Percentiles rank a stretch among this genome's conserved stretches.
Conservation (phyloP, 2,329 filamentous ascomycete genomes). For the Basipetospora chlamydospora region DNA sequence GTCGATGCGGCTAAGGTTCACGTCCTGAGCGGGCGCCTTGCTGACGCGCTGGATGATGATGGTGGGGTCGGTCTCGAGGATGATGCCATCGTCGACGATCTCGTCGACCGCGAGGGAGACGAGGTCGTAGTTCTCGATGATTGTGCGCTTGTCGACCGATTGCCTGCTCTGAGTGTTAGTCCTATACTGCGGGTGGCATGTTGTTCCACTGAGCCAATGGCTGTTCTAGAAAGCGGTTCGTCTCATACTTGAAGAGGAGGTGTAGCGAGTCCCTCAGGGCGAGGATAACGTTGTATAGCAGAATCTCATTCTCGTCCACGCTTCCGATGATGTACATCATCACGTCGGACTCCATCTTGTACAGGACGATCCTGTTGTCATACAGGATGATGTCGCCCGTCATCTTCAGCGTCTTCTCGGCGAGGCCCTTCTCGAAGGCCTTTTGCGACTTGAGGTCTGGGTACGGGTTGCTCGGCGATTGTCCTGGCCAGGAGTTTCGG, state of each 20-base stretch:
- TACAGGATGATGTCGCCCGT: slow-evolving; percentile 93
- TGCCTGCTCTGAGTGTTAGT: slow-evolving; percentile 41
- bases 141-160: slow-evolving; percentile 92
- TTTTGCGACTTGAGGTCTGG: slow-evolving; percentile 86
- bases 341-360: slow-evolving; percentile 95
- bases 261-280: slow-evolving; percentile 83
- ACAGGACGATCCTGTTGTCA: slow-evolving; percentile 90
- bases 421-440: slow-evolving; percentile 86
- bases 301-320: slow-evolving; percentile 88
- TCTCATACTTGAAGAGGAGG: slow-evolving; percentile 72
- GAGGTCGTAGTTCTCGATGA: slow-evolving; percentile 97
- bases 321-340: slow-evolving; percentile 90
- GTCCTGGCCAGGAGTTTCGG: no score
- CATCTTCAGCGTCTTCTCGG: slow-evolving; percentile 94
- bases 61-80: slow-evolving; percentile 92
- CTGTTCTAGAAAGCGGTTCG: not conserved
- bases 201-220: not conserved
- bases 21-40: slow-evolving; percentile 79
- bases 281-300: slow-evolving; percentile 87
- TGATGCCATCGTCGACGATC: slow-evolving; percentile 87
- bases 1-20: slow-evolving; percentile 85
- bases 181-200: no score
- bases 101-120: slow-evolving; percentile 91
- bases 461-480: slow-evolving; percentile 49
- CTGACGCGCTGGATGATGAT: slow-evolving; percentile 87